Percentiles rank a stretch among this genome's conserved stretches.
These are phyloP conservation scores for Onygenales sp. DNA, from an alignment of 2,329 filamentous ascomycete species.

Conservation along the genomic window DNA sequence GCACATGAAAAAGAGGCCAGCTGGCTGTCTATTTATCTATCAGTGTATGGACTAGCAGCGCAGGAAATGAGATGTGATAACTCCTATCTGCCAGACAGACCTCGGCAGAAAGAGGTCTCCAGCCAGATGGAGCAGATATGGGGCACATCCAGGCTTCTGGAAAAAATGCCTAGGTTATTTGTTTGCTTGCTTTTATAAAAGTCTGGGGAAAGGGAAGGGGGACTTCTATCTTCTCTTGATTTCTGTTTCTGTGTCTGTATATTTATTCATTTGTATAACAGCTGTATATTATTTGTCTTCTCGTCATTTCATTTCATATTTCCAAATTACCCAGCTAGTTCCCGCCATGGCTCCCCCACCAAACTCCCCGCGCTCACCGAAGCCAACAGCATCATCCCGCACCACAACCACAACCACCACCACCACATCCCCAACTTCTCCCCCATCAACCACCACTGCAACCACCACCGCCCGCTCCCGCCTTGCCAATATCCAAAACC, in stretches of 20 bases:
- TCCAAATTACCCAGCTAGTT: background rate
- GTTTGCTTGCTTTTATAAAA: background rate
- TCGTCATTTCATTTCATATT: background rate
- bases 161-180: background rate
- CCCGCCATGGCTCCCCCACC: background rate
- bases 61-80: too few species aligned
- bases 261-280: background rate
- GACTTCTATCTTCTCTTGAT: background rate
- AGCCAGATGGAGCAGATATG: too few species aligned
- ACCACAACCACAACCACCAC: slow-evolving; percentile 4
- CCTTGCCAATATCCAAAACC: slow-evolving; percentile 10
- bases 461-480: slow-evolving; percentile 8
- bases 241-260: background rate
- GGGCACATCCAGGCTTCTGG: too few species aligned
- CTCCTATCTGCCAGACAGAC: too few species aligned
- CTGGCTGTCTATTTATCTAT: too few species aligned
- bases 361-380: background rate
- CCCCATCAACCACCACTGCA: background rate
- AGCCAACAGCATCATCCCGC: background rate
- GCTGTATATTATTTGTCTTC: background rate
- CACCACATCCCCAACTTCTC: background rate
- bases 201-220: background rate
- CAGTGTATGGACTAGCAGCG: too few species aligned
- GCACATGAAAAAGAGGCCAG: too few species aligned
- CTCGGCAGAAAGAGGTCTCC: too few species aligned